Evolutionary conservation across 225 moss, liverwort and hornwort genomes (phyloP), one percentile per base, ranked within the genome.

Genomic region (Pseudisothecium myosuroides): DNA sequence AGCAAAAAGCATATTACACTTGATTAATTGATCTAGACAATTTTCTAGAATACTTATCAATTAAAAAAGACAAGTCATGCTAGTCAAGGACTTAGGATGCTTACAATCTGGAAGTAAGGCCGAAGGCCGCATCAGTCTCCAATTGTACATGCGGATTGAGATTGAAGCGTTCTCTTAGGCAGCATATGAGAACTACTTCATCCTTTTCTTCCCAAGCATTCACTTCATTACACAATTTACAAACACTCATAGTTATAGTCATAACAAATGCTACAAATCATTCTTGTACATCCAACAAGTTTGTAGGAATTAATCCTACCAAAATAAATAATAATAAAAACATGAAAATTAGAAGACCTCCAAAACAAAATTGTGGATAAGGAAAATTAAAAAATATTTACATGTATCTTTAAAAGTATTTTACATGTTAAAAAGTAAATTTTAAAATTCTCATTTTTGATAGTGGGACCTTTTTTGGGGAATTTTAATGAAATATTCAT

Each of bases 171-270:
- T 92, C 88, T 68, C 88, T 71, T 32, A 90, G 91, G 82, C 93
- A 94, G 11, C 96, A 86, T 32, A 81, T 58, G 14, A 96, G 83
- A 86, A 97, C 87, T 14, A 94, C 91, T 89, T 96, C 97, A 85
- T 94, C 91, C 5, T 37, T 59, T 75, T 85, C 85, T 81, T 91
- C 82, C 85, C 91, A 91, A 60, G 85, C 91, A 91, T 59, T 85
- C 85, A 88, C 88, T 91, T 29, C 29, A 86, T 66, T 36, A 67
- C 43, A 67, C 8, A 67, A 65, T 74, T 76, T 49, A 60, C 28
- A 76, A 50, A 36, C 8, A 24, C 3, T 17, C 23, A 56, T 16
- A 22, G 7, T 29, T 34, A 71, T 21, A 1, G 20, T 75, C 37
- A 13, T 43, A 20, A 14, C 6, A 20, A 45, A 82, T 82, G 18